phyloP scores from a whole-genome alignment of 23 red algal species.

The Gracilaria caudata region DNA sequence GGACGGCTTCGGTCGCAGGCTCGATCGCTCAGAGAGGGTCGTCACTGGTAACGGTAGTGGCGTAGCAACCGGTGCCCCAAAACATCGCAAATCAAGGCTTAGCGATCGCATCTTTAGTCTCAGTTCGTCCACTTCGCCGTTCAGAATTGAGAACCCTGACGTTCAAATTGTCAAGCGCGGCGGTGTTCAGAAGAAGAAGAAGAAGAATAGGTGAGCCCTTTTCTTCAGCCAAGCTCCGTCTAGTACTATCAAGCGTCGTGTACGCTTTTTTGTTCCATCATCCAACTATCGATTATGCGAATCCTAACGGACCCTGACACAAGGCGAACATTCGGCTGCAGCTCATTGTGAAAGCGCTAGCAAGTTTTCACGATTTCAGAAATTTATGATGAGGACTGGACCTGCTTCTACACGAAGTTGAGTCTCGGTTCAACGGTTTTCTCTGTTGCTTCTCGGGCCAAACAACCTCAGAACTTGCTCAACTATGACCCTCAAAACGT shows the following conservation, averaged over 20 bases:
- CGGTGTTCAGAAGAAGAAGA: constrained; percentile 48
- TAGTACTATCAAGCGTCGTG: too few relatives aligned
- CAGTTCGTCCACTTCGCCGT: constrained; percentile 26
- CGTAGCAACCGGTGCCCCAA: constrained; percentile 32
- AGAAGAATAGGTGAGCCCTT: constrained; percentile 16
- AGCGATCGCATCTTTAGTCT: constrained; percentile 63
- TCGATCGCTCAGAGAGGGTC: constrained; percentile 11
- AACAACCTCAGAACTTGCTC: too few relatives aligned
- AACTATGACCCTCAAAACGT: neutral
- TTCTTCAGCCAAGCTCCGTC: neutral
- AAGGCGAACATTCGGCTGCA: too few relatives aligned
- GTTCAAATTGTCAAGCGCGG: constrained; percentile 23
- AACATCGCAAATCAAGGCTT: constrained; percentile 43
- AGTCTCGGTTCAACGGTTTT: too few relatives aligned
- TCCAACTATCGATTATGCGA: too few relatives aligned
- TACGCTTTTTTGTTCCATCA: too few relatives aligned
- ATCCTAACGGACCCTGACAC: too few relatives aligned
- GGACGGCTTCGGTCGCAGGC: constrained; percentile 59
- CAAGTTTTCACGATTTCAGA: too few relatives aligned
- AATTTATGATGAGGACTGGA: too few relatives aligned
- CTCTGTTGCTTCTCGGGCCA: too few relatives aligned
- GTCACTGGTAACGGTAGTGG: constrained; percentile 34
- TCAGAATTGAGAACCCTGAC: constrained; percentile 46
- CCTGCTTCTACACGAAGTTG: too few relatives aligned
- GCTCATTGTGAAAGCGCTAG: too few relatives aligned